Conservation (phyloP, 2,329 filamentous ascomycete species). For the Trichoderma polysporum region DNA sequence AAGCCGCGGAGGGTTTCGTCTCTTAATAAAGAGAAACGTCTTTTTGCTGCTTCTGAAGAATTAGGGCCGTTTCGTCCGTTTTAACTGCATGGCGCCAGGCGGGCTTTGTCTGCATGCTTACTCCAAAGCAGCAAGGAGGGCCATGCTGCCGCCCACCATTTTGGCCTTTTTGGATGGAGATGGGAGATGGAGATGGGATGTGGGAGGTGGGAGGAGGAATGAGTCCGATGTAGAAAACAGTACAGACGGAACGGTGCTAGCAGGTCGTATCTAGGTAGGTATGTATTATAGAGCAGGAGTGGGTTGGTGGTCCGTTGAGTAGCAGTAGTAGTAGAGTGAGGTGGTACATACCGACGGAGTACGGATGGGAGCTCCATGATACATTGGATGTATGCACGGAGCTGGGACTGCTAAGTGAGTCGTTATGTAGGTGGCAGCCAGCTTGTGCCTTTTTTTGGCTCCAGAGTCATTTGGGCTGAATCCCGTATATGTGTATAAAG, state of each 20-base stretch:
- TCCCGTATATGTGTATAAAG: conserved; percentile 11
- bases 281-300: background rate
- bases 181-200: background rate
- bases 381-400: background rate
- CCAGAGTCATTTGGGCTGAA: background rate
- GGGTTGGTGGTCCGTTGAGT: background rate
- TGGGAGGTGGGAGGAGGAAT: background rate
- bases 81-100: conserved; percentile 19
- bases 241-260: background rate
- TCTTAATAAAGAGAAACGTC: background rate
- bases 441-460: background rate
- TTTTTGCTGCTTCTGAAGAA: background rate
- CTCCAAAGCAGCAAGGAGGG: background rate
- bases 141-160: conserved; percentile 4
- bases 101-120: conserved; percentile 19
- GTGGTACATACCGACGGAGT: no score
- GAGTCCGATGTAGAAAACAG: conserved; percentile 2
- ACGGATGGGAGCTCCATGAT: background rate
- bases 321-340: background rate
- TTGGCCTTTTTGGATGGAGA: background rate
- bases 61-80: background rate
- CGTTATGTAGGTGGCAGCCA: background rate
- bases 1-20: conserved; percentile 1
- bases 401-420: background rate
- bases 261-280: background rate